Percentiles rank a stretch among this genome's conserved stretches.
phyloP scores from a whole-genome alignment of 805 yeast species.

The Candida hispaniensis region DNA sequence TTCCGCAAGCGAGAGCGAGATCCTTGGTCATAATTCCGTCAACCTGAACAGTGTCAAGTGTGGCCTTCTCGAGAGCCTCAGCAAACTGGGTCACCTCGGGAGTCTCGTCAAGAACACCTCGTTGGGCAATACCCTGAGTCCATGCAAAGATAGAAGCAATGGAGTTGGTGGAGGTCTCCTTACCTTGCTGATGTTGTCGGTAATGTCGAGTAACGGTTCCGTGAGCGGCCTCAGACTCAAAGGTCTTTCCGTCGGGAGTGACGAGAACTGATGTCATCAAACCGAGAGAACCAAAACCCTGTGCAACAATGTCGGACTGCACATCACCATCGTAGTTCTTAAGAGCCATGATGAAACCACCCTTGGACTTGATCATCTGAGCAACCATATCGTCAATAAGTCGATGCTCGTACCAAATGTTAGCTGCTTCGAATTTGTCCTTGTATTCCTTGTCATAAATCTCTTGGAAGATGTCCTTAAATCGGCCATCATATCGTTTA shows the following conservation, averaged over 20 bases:
- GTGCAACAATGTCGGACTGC: conserved; percentile 93
- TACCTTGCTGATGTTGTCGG: conserved; percentile 92
- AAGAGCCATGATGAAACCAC: conserved; percentile 92
- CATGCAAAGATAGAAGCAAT: conserved; percentile 96
- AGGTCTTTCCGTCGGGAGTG: conserved; percentile 94
- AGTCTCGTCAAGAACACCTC: conserved; percentile 81
- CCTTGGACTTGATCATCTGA: conserved; percentile 91
- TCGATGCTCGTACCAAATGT: conserved; percentile 96
- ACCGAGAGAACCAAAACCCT: conserved; percentile 94
- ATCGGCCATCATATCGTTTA: conserved; percentile 88
- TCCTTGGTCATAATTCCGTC: conserved; percentile 95
- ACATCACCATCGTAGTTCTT: conserved; percentile 98
- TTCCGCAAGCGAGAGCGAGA: conserved; percentile 81
- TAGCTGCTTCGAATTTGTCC: conserved; percentile 56
- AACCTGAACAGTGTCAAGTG: conserved; percentile 69
- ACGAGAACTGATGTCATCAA: conserved; percentile 94
- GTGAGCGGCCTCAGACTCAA: conserved; percentile 97
- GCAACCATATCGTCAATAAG: conserved; percentile 98
- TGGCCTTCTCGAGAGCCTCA: conserved; percentile 66
- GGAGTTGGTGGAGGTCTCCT: conserved; percentile 94
- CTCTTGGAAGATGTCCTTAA: conserved; percentile 84
- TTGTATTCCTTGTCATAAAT: conserved; percentile 64
- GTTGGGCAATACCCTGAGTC: conserved; percentile 87
- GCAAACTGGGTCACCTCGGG: conserved; percentile 80
- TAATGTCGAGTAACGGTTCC: conserved; percentile 97